Percentiles rank a stretch among this genome's conserved stretches.
Evolutionary conservation across 2,329 filamentous ascomycete genomes (phyloP).

Genomic region (Cordyceps cicadae): DNA sequence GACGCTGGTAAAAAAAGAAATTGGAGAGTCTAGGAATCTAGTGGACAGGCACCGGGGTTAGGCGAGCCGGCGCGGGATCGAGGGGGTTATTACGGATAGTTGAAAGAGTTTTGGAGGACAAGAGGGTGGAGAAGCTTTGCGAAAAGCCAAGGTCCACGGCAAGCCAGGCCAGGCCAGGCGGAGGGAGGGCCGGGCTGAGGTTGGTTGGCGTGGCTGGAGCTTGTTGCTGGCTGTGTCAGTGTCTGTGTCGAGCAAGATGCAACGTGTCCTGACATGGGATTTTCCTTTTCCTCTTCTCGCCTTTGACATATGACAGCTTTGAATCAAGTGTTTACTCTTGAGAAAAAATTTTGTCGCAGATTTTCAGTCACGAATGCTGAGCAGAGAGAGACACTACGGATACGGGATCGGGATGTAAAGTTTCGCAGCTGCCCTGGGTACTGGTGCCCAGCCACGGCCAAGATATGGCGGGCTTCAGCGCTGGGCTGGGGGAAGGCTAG

Average conservation of each 20-base stretch:
- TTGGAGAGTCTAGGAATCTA: slow-evolving; percentile 7
- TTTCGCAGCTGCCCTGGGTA: background rate
- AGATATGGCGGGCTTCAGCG: background rate
- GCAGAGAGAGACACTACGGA: no score
- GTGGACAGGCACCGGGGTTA: slow-evolving; percentile 5
- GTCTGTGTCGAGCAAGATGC: background rate
- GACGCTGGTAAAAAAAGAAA: slow-evolving; percentile 11
- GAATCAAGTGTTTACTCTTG: no score
- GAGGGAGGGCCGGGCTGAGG: background rate
- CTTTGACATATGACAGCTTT: no score
- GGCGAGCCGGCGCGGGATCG: slow-evolving; percentile 7
- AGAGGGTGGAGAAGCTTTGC: background rate
- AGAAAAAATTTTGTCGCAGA: no score
- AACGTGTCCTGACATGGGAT: background rate
- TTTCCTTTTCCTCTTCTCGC: background rate
- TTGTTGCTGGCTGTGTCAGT: background rate
- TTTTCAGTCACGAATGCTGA: background rate
- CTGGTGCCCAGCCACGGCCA: slow-evolving; percentile 7
- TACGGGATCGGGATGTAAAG: background rate
- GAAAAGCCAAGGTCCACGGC: background rate
- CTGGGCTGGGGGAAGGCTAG: background rate
- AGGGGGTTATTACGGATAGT: background rate
- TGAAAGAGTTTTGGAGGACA: slow-evolving; percentile 3
- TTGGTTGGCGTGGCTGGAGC: slow-evolving; percentile 3
- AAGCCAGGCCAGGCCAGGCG: no score